A percentile compares a stretch with the other conserved stretches of the same genome.
Conservation (phyloP, 1,284 basidiomycete genomes). For the Papiliotrema nemorosa region DNA sequence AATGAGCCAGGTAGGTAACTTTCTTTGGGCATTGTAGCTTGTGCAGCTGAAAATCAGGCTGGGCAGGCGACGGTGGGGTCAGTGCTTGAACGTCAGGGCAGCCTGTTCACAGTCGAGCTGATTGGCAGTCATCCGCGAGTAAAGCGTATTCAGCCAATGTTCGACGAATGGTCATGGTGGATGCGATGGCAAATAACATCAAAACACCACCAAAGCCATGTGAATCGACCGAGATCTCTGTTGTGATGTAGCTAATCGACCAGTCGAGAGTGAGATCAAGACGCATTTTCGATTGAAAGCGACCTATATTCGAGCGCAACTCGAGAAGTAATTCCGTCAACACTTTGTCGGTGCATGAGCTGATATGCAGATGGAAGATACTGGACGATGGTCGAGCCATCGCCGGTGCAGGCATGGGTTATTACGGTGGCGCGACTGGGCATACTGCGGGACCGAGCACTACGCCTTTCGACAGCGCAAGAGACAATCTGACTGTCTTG, state of each 20-base stretch:
- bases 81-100: conserved; percentile 58
- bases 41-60: neutral
- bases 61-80: conserved; percentile 68
- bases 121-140: conserved; percentile 55
- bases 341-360: neutral
- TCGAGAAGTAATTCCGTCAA: conserved; percentile 67
- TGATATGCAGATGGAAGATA: conserved; percentile 22
- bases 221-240: conserved; percentile 14
- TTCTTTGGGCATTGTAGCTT: neutral
- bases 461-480: conserved; percentile 20
- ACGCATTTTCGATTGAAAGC: conserved; percentile 88
- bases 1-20: conserved; percentile 68
- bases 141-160: conserved; percentile 65
- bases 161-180: conserved; percentile 78
- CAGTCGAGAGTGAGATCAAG: conserved; percentile 74
- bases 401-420: conserved; percentile 3
- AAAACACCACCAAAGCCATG: conserved; percentile 62
- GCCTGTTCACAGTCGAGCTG: conserved; percentile 2
- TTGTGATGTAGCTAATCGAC: neutral
- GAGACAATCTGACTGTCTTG: conserved; percentile 16
- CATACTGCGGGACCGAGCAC: neutral
- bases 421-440: neutral
- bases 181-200: conserved; percentile 70
- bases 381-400: conserved; percentile 27
- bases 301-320: conserved; percentile 61